These are phyloP conservation scores for Ceratocystis cacaofunesta DNA, from an alignment of 2,329 filamentous ascomycete genomes.

Conservation along the genomic window DNA sequence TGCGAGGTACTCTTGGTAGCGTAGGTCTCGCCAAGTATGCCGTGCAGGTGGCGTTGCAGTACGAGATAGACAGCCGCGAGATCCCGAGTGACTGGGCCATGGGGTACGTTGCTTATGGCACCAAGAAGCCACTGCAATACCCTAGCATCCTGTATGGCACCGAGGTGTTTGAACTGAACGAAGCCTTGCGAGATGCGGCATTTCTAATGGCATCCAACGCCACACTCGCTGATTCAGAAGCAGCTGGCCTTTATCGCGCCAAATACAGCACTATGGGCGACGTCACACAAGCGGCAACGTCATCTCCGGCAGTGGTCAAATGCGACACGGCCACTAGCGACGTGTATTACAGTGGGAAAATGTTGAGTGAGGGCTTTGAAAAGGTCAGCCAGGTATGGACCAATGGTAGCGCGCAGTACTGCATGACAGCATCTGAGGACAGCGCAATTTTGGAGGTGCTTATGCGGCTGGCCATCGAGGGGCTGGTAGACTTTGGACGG, in stretches of 20 bases:
- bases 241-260: constrained; percentile 38
- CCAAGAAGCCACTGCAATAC: constrained; percentile 38
- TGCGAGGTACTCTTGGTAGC: constrained; percentile 47
- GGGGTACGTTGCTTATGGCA: constrained; percentile 54
- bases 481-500: constrained; percentile 48
- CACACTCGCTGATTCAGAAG: constrained; percentile 35
- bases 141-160: constrained; percentile 49
- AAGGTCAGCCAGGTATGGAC: constrained; percentile 50
- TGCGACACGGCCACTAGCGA: constrained; percentile 58
- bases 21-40: constrained; percentile 56
- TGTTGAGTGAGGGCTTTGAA: constrained; percentile 49
- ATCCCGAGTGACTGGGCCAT: constrained; percentile 49
- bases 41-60: constrained; percentile 60
- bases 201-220: constrained; percentile 36
- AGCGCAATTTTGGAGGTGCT: constrained; percentile 54
- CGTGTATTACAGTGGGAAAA: constrained; percentile 51
- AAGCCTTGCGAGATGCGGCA: constrained; percentile 39
- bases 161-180: constrained; percentile 54
- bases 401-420: constrained; percentile 53
- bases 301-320: constrained; percentile 40
- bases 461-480: constrained; percentile 40
- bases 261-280: constrained; percentile 33
- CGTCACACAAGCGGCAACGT: constrained; percentile 29
- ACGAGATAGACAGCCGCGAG: constrained; percentile 58
- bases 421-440: constrained; percentile 59